Conservation (phyloP, 495 filamentous ascomycete species). For the Durotheca rogersii region DNA sequence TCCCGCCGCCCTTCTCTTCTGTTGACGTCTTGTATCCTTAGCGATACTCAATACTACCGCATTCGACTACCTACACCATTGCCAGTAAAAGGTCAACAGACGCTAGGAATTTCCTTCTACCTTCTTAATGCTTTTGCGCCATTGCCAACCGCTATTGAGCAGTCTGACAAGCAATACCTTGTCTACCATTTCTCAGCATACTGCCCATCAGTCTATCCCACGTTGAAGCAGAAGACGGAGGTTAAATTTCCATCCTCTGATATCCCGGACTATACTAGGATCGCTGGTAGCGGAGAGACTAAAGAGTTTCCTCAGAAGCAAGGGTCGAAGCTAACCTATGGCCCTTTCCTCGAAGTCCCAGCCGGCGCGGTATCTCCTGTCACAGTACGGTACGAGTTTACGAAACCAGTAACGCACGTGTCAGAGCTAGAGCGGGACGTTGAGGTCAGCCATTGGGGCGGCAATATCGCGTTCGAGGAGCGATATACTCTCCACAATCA, state of each 20-base stretch:
- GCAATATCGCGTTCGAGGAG: slow-evolving; percentile 92
- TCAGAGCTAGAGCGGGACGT: slow-evolving; percentile 80
- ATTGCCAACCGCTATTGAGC: slow-evolving; percentile 75
- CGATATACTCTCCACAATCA: slow-evolving; percentile 86
- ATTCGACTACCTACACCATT: slow-evolving; percentile 76
- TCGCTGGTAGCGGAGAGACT: slow-evolving; percentile 62
- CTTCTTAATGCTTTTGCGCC: slow-evolving; percentile 72
- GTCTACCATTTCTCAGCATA: slow-evolving; percentile 81
- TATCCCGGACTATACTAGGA: slow-evolving; percentile 79
- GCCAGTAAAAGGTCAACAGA: slow-evolving; percentile 71
- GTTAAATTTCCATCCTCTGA: slow-evolving; percentile 79
- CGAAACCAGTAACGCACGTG: slow-evolving; percentile 79
- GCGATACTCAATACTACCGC: slow-evolving; percentile 79
- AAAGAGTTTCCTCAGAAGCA: slow-evolving; percentile 73
- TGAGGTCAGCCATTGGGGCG: slow-evolving; percentile 97
- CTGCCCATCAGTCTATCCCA: slow-evolving; percentile 74
- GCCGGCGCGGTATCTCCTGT: slow-evolving; percentile 71
- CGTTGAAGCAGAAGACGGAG: slow-evolving; percentile 93
- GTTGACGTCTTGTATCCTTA: slow-evolving; percentile 38
- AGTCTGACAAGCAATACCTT: slow-evolving; percentile 85
- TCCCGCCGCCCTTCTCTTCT: slow-evolving; percentile 5
- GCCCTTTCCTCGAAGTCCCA: slow-evolving; percentile 77
- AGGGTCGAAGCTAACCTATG: slow-evolving; percentile 85
- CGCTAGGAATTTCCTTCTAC: slow-evolving; percentile 81
- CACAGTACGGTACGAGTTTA: slow-evolving; percentile 91